These are phyloP conservation scores for Suhomyces maxii DNA, from an alignment of 1,139 yeast genomes.

Conservation along the genomic window DNA sequence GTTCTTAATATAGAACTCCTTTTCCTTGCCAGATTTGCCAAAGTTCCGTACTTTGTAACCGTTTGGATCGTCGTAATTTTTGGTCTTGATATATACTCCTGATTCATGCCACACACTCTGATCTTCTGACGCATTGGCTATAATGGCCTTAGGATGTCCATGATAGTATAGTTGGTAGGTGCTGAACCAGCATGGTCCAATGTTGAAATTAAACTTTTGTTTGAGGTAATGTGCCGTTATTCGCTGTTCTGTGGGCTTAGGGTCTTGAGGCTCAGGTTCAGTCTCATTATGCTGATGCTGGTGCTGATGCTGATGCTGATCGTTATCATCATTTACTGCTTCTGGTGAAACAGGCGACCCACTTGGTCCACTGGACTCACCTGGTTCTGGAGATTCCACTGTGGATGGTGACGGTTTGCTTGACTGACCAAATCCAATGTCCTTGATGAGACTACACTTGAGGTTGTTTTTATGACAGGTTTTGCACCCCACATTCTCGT, in stretches of 20 bases:
- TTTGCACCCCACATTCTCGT: conserved; percentile 38
- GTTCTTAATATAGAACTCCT: conserved; percentile 18
- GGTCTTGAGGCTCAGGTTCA: background rate
- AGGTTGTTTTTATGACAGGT: conserved; percentile 27
- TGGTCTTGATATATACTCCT: conserved; percentile 26
- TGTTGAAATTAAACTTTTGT: conserved; percentile 26
- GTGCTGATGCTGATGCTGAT: too few relatives aligned
- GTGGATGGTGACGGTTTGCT: conserved; percentile 1
- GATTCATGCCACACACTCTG: conserved; percentile 29
- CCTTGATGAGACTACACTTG: conserved; percentile 15
- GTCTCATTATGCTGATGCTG: too few relatives aligned
- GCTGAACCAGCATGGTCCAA: conserved; percentile 20
- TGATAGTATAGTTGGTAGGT: conserved; percentile 26
- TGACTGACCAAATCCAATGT: too few relatives aligned
- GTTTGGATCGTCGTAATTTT: conserved; percentile 9
- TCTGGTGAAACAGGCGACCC: too few relatives aligned
- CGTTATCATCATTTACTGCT: too few relatives aligned
- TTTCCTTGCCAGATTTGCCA: conserved; percentile 15
- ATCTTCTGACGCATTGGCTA: conserved; percentile 22
- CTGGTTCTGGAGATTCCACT: background rate
- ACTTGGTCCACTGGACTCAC: too few relatives aligned
- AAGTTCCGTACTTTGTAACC: conserved; percentile 16
- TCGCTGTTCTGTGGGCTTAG: background rate
- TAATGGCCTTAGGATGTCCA: conserved; percentile 31
- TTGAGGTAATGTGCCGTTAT: conserved; percentile 27